phyloP scores from a whole-genome alignment of 192 early-diverging fungal species.

The Endogone sp. region DNA sequence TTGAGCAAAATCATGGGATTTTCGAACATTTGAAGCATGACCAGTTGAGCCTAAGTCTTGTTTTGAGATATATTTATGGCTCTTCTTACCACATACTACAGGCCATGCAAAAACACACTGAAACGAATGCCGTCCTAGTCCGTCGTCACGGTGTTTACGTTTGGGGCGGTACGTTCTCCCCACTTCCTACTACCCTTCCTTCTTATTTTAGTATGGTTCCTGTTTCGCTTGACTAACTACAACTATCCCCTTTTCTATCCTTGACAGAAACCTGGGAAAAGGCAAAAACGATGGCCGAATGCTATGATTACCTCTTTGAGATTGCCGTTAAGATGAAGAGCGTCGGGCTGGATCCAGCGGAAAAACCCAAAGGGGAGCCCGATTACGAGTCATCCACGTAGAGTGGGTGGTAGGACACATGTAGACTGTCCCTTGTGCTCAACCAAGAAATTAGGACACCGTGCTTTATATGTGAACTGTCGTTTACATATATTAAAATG shows the following conservation, averaged over 20 bases:
- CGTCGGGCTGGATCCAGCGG: constrained; percentile 74
- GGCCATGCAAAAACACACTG: constrained; percentile 86
- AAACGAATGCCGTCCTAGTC: constrained; percentile 92
- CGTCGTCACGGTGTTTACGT: constrained; percentile 96
- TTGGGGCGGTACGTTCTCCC: constrained; percentile 76
- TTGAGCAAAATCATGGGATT: background rate
- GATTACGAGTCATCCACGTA: background rate
- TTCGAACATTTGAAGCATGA: background rate
- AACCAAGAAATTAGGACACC: too few species aligned
- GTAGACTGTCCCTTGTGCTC: too few species aligned
- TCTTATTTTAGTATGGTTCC: background rate
- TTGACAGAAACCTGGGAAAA: constrained; percentile 84
- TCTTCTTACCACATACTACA: too few species aligned
- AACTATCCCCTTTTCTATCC: background rate
- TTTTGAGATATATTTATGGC: constrained; percentile 4
- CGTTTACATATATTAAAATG: too few species aligned
- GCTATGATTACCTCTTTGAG: constrained; percentile 98
- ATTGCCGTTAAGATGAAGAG: constrained; percentile 91
- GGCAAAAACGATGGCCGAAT: constrained; percentile 97
- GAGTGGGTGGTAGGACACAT: too few species aligned
- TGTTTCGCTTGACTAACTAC: background rate
- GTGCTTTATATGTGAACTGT: too few species aligned
- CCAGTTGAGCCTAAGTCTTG: background rate
- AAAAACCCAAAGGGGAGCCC: background rate
- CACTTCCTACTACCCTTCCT: too few species aligned